Conservation (phyloP, 1,284 basidiomycete genomes). For the Sporisorium scitamineum region DNA sequence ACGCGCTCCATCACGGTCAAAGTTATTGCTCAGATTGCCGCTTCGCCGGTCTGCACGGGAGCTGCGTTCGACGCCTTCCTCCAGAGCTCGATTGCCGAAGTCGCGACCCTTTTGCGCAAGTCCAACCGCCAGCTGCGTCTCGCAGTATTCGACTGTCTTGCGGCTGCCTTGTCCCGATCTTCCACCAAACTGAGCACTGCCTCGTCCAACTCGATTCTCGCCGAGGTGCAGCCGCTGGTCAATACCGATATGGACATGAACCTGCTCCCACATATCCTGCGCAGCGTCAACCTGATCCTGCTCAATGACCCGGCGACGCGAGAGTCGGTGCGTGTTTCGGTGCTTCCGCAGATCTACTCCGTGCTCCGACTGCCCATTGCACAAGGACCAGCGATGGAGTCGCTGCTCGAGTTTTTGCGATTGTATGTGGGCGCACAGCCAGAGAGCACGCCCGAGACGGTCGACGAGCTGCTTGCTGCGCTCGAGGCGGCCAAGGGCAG, state of each 20-base stretch:
- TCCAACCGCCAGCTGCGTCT: conserved; percentile 82
- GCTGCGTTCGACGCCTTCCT: conserved; percentile 78
- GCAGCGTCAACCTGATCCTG: conserved; percentile 50
- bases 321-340: conserved; percentile 41
- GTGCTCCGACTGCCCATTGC: conserved; percentile 83
- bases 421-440: conserved; percentile 83
- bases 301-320: conserved; percentile 30
- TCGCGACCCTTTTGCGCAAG: conserved; percentile 81
- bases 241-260: conserved; percentile 57
- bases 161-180: conserved; percentile 79
- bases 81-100: conserved; percentile 79
- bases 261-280: conserved; percentile 52
- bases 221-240: conserved; percentile 57
- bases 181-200: conserved; percentile 33
- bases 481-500: conserved; percentile 35
- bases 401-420: conserved; percentile 82
- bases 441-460: conserved; percentile 22
- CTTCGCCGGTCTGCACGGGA: conserved; percentile 70
- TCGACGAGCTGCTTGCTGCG: conserved; percentile 38
- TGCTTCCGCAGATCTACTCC: conserved; percentile 78
- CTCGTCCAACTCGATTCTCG: conserved; percentile 45
- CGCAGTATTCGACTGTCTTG: conserved; percentile 83
- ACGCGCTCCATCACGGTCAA: conserved; percentile 72
- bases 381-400: conserved; percentile 80
- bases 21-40: conserved; percentile 71